Evolutionary conservation across 345 rosid genomes (phyloP).

Genomic region (Hibiscus mutabilis): DNA sequence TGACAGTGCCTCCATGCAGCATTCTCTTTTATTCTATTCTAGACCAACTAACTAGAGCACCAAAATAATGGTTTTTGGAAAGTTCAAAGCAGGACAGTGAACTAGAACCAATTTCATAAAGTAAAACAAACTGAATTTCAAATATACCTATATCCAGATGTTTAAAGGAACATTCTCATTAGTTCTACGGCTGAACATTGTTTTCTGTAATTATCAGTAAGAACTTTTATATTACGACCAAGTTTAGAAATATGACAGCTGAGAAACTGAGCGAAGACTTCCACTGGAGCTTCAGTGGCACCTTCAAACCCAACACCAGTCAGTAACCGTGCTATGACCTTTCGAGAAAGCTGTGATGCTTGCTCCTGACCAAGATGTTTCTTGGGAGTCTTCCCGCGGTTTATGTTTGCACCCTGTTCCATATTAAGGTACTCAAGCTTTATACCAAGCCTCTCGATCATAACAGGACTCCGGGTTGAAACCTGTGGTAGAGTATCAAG

Average conservation of each 20-base stretch:
- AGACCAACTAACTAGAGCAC: background rate
- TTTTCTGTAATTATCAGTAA: slow-evolving; percentile 71
- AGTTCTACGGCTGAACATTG: slow-evolving; percentile 81
- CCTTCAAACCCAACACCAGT: slow-evolving; percentile 59
- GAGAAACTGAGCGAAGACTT: slow-evolving; percentile 66
- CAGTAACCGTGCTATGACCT: slow-evolving; percentile 64
- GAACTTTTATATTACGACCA: slow-evolving; percentile 64
- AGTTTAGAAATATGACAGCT: slow-evolving; percentile 64
- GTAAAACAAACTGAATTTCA: background rate
- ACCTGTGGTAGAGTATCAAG: slow-evolving; percentile 75
- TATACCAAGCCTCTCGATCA: slow-evolving; percentile 82
- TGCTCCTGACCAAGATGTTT: slow-evolving; percentile 61
- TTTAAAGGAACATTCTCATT: slow-evolving; percentile 81
- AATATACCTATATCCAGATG: slow-evolving; percentile 53
- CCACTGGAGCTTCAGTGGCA: slow-evolving; percentile 70
- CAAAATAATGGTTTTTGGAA: background rate
- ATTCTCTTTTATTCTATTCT: background rate
- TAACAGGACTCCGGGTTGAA: slow-evolving; percentile 52
- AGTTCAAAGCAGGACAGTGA: background rate
- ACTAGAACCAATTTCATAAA: background rate
- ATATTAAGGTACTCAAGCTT: slow-evolving; percentile 54
- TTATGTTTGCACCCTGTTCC: slow-evolving; percentile 65
- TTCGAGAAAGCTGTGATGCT: slow-evolving; percentile 52
- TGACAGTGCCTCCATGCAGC: background rate
- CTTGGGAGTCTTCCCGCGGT: slow-evolving; percentile 48